Evolutionary conservation across 768 basidiomycete genomes (phyloP).

Genomic region (Phaeotremella skinneri): DNA sequence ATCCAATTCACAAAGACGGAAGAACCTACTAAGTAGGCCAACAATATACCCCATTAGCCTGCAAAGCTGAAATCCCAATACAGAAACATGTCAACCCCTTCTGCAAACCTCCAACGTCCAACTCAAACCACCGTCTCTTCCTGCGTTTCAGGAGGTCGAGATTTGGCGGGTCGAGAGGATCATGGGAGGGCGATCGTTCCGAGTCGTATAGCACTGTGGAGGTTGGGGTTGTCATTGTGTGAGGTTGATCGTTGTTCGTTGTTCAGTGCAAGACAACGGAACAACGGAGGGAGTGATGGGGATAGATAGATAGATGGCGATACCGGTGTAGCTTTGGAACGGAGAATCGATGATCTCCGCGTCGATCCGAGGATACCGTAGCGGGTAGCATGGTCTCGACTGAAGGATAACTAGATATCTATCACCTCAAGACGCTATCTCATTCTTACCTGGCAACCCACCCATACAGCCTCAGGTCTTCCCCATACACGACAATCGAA

Average conservation of each 20-base stretch:
- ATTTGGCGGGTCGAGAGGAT: slow-evolving; percentile 23
- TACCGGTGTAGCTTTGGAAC: too few species aligned
- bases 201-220: slow-evolving; percentile 21
- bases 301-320: too few species aligned
- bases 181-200: slow-evolving; percentile 14
- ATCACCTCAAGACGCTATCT: too few species aligned
- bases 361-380: too few species aligned
- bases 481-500: too few species aligned
- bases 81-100: slow-evolving; percentile 38
- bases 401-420: too few species aligned
- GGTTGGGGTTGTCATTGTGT: not conserved
- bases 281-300: too few species aligned
- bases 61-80: slow-evolving; percentile 40
- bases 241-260: not conserved
- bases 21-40: slow-evolving; percentile 48
- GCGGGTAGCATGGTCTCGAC: too few species aligned
- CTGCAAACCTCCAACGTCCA: slow-evolving; percentile 15
- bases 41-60: slow-evolving; percentile 51
- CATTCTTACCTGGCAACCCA: too few species aligned
- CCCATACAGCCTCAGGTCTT: too few species aligned
- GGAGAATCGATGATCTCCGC: too few species aligned
- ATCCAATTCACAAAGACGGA: not conserved
- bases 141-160: slow-evolving; percentile 15
- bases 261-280: too few species aligned
- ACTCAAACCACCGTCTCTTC: slow-evolving; percentile 14